Conservation (phyloP, 1,139 yeast species). For the Pichia sp. region DNA sequence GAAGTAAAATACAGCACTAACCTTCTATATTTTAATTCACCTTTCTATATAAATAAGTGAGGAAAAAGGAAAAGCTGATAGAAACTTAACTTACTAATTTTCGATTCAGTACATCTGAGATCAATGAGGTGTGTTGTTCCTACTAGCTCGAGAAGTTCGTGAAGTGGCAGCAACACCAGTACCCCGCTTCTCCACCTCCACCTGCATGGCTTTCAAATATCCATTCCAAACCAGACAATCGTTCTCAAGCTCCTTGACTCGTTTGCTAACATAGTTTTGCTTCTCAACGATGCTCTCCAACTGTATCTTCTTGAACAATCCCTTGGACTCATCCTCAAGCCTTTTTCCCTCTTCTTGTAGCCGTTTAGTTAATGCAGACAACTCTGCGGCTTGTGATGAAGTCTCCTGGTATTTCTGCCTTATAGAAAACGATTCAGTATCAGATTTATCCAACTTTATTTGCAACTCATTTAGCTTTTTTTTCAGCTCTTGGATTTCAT, state of each 20-base stretch:
- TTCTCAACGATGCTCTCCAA: slow-evolving; percentile 27
- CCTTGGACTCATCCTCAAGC: slow-evolving; percentile 39
- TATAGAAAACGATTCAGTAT: slow-evolving; percentile 38
- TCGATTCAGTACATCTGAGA: background rate
- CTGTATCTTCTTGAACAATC: slow-evolving; percentile 43
- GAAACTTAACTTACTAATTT: too few relatives aligned
- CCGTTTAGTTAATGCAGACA: slow-evolving; percentile 36
- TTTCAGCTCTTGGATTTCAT: slow-evolving; percentile 33
- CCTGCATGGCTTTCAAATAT: slow-evolving; percentile 5
- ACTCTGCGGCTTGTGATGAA: slow-evolving; percentile 54
- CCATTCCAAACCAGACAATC: slow-evolving; percentile 11
- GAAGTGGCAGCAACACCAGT: background rate
- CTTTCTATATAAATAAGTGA: too few relatives aligned
- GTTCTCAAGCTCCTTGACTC: slow-evolving; percentile 4
- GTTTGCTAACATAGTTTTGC: slow-evolving; percentile 1
- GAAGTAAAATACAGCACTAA: background rate
- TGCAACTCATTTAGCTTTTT: slow-evolving; percentile 36
- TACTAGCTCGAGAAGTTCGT: slow-evolving; percentile 12
- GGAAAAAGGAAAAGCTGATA: too few relatives aligned
- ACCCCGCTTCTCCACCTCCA: slow-evolving; percentile 8
- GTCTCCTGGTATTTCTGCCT: slow-evolving; percentile 49
- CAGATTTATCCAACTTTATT: slow-evolving; percentile 31
- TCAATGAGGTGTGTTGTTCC: slow-evolving; percentile 21
- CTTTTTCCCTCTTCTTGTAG: slow-evolving; percentile 32
- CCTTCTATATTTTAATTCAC: too few relatives aligned